These are phyloP conservation scores for Cucurbitaria berberidis DNA, from an alignment of 2,329 filamentous ascomycete genomes.

Conservation along the genomic window DNA sequence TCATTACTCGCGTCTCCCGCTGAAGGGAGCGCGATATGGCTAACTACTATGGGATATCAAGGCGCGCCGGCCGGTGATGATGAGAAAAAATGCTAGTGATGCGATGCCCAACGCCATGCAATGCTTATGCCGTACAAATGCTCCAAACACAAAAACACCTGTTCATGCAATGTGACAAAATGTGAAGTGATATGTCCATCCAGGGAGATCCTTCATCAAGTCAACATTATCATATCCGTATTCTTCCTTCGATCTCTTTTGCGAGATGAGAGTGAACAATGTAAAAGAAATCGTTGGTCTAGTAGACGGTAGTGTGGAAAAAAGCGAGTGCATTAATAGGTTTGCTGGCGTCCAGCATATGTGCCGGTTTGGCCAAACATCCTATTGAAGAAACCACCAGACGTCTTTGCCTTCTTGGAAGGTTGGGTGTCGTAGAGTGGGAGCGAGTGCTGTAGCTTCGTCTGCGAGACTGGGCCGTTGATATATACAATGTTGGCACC, in stretches of 20 bases:
- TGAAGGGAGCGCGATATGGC: constrained; percentile 6
- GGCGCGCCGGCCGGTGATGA: constrained; percentile 11
- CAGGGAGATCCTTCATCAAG: constrained; percentile 4
- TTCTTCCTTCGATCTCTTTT: constrained; percentile 9
- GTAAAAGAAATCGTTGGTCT: constrained; percentile 23
- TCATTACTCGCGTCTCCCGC: constrained; percentile 18
- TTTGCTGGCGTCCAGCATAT: constrained; percentile 35
- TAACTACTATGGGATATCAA: constrained; percentile 4
- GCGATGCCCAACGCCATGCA: constrained; percentile 5
- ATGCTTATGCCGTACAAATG: constrained; percentile 9
- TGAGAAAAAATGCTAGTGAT: not conserved
- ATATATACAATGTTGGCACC: constrained; percentile 54
- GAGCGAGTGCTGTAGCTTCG: constrained; percentile 44
- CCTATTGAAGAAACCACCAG: constrained; percentile 47
- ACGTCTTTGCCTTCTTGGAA: constrained; percentile 49
- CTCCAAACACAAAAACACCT: constrained; percentile 2
- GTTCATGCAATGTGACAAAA: constrained; percentile 4
- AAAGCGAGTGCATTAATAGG: constrained; percentile 40
- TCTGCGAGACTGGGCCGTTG: constrained; percentile 36
- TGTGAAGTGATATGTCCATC: constrained; percentile 5
- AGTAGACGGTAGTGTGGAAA: constrained; percentile 31
- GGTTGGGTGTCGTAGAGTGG: constrained; percentile 49
- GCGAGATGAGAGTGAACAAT: constrained; percentile 19
- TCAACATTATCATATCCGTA: constrained; percentile 14
- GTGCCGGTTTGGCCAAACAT: constrained; percentile 41